A percentile compares a stretch with the other conserved stretches of the same genome.
These are phyloP conservation scores for Tuctoria greenei DNA, from an alignment of 176 grass and related monocot species.

Conservation along the genomic window DNA sequence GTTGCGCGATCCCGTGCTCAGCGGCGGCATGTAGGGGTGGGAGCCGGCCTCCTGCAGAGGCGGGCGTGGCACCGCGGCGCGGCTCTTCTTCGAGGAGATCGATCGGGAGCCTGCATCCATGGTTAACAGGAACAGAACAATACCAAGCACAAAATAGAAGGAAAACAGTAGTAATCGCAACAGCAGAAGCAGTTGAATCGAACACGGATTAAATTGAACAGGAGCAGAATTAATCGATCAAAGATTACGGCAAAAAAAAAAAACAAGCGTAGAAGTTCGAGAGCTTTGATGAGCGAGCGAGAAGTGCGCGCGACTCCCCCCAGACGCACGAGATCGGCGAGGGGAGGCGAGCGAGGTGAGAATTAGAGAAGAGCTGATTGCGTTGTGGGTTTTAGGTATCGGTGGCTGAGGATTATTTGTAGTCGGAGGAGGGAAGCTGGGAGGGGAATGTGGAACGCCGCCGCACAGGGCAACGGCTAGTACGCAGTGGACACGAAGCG, in stretches of 20 bases:
- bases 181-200: not conserved
- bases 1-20: slow-evolving; percentile 43
- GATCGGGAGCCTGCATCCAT: slow-evolving; percentile 60
- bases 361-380: slow-evolving; percentile 9
- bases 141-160: not conserved
- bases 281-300: slow-evolving; percentile 9
- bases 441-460: too few relatives aligned
- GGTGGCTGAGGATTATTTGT: slow-evolving; percentile 21
- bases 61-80: slow-evolving; percentile 29
- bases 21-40: slow-evolving; percentile 55
- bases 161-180: not conserved
- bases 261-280: not conserved
- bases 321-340: slow-evolving; percentile 12
- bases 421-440: not conserved
- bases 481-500: too few relatives aligned
- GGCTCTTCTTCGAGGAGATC: slow-evolving; percentile 49
- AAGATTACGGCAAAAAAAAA: not conserved
- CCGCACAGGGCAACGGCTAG: too few relatives aligned
- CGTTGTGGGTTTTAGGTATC: slow-evolving; percentile 35
- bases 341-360: slow-evolving; percentile 11
- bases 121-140: slow-evolving; percentile 29
- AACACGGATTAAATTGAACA: not conserved
- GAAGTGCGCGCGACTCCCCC: slow-evolving; percentile 11
- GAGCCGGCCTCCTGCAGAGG: slow-evolving; percentile 53
- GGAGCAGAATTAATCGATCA: not conserved